A percentile compares a stretch with the other conserved stretches of the same genome.
Conservation (phyloP, 371 early-diverging fungal species). For the Thermomucor indicae-seudaticae region DNA sequence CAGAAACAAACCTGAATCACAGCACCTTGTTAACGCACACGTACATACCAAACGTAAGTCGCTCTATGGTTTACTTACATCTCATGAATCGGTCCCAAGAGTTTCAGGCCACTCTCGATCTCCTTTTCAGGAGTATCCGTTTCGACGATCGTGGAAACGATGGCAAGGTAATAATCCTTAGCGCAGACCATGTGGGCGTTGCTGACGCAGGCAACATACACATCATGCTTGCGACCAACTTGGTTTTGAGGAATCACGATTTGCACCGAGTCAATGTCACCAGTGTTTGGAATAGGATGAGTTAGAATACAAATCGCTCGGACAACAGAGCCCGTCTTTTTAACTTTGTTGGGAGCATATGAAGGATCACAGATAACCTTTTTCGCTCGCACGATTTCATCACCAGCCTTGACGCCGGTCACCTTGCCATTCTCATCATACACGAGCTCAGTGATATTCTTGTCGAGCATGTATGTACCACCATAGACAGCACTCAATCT, state of each 20-base stretch:
- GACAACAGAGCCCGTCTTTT: slow-evolving; percentile 81
- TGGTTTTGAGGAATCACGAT: slow-evolving; percentile 97
- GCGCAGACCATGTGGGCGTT: slow-evolving; percentile 89
- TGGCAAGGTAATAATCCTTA: slow-evolving; percentile 85
- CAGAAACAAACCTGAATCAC: slow-evolving; percentile 60
- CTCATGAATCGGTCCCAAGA: slow-evolving; percentile 89
- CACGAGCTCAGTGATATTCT: slow-evolving; percentile 84
- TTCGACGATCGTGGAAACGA: slow-evolving; percentile 95
- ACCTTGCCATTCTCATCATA: slow-evolving; percentile 77
- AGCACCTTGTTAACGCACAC: too few species aligned
- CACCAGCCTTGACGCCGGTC: slow-evolving; percentile 85
- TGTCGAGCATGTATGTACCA: slow-evolving; percentile 97
- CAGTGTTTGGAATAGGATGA: slow-evolving; percentile 93
- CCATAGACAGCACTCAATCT: slow-evolving; percentile 95
- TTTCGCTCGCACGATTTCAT: slow-evolving; percentile 77
- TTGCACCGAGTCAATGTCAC: slow-evolving; percentile 89
- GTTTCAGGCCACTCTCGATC: slow-evolving; percentile 78
- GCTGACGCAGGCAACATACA: slow-evolving; percentile 93
- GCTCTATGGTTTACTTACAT: slow-evolving; percentile 46
- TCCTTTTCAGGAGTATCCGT: slow-evolving; percentile 83
- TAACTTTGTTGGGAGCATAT: slow-evolving; percentile 78
- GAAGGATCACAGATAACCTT: slow-evolving; percentile 96
- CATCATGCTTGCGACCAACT: slow-evolving; percentile 87
- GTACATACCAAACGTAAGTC: too few species aligned
- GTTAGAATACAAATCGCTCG: slow-evolving; percentile 93